Base-by-base conservation (phyloP, 2,329 filamentous ascomycete genomes). In the Colletotrichum kahawae region DNA sequence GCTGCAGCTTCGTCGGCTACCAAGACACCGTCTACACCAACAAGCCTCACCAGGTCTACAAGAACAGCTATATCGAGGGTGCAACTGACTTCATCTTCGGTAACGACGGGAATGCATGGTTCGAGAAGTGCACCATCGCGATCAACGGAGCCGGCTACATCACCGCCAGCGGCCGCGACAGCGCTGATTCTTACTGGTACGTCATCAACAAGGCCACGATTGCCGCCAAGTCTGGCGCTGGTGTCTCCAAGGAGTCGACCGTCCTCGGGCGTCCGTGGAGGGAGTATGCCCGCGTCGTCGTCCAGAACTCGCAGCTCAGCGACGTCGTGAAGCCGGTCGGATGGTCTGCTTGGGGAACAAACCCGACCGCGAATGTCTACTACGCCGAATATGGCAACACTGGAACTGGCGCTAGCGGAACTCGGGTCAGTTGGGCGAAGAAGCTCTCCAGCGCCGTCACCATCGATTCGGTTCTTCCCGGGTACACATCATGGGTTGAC, bases 371-470 rank as follows among this genome's bases (percentile, higher is more conserved):
- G 31, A 83, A 90, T 57, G 89, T 93, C 3, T 82, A 84, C 43
- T 93, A 90, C 75, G 89, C 83, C 10, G 92, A 93, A 84, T 93
- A 89, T 78, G 82, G 78, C 24, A 93, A 93, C 82, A 87, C 86
- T 1, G 92, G 92, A 1, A 80, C 84, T 36, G 92, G 92, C 2
- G 85, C 91, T 2, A 81, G 82, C n/a, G 90, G 90, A 0, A 87
- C 84, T 0, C 84, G 92, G 56, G 90, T 89, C 9, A 84, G 82
- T 43, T 87, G 84, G 72, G 76, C 84, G 2, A 83, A 77, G 60
- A 83, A 81, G 76, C 79, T 88, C 24, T 78, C 77, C n/a, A 74
- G 79, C 1, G 69, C 86, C 0, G 83, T 87, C 0, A 77, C 81
- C 2, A 84, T 86, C 29, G 67, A 73, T 43, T 24, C 60, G 1